Conservation (phyloP, 2,329 filamentous ascomycete species). For the Allantophomopsis lycopodina region DNA sequence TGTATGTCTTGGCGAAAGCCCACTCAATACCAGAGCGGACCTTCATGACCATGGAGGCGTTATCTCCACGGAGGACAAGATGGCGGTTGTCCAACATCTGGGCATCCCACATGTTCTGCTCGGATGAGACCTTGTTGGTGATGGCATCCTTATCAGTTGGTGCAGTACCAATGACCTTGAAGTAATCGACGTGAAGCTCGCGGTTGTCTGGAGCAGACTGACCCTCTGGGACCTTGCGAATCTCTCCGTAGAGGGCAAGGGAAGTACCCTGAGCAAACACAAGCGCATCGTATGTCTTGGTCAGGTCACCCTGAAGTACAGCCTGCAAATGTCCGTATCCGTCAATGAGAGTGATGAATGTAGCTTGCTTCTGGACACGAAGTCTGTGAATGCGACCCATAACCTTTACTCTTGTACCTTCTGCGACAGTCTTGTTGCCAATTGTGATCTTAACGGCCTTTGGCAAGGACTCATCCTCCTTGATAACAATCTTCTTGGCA, state of each 20-base stretch:
- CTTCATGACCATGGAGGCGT: slow-evolving; percentile 54
- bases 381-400: slow-evolving; percentile 73
- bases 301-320: slow-evolving; percentile 63
- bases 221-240: slow-evolving; percentile 51
- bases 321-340: slow-evolving; percentile 80
- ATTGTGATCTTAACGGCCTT: slow-evolving; percentile 65
- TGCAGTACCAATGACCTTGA: slow-evolving; percentile 52
- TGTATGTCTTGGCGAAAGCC: slow-evolving; percentile 54
- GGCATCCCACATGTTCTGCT: slow-evolving; percentile 43
- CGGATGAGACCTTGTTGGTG: slow-evolving; percentile 55
- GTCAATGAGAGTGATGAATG: slow-evolving; percentile 77
- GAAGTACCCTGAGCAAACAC: slow-evolving; percentile 59
- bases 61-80: slow-evolving; percentile 56
- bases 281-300: slow-evolving; percentile 61
- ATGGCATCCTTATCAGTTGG: slow-evolving; percentile 63
- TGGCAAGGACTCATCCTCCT: slow-evolving; percentile 60
- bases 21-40: slow-evolving; percentile 55
- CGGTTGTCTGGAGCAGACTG: slow-evolving; percentile 56
- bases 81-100: slow-evolving; percentile 50
- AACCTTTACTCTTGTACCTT: slow-evolving; percentile 66
- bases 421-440: slow-evolving; percentile 51
- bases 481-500: slow-evolving; percentile 62
- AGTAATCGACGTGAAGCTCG: slow-evolving; percentile 62
- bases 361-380: slow-evolving; percentile 68
- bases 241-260: slow-evolving; percentile 54